Evolutionary conservation across 75 land plant species (phyloP), one percentile per base, ranked within the genome.

Genomic region (Picea sitchensis): DNA sequence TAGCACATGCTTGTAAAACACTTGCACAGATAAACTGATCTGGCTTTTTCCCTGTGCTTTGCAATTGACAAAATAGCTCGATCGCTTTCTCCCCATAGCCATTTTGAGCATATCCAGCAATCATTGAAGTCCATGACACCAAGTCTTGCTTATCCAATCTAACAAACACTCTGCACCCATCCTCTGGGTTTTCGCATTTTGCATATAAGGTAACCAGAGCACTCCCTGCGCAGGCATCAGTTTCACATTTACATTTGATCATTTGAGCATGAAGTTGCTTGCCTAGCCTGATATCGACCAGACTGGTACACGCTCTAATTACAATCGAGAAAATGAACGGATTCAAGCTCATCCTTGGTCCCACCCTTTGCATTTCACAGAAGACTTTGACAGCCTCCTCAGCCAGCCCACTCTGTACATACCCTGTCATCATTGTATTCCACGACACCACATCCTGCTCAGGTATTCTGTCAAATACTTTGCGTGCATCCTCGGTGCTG

Each of bases 341-440:
- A 60, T 83, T 72, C 36, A 64, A 63, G n/a, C 26, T 34, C 41
- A 83, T 58, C 3, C 54, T 15, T 23, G 63, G 56, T 4, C 81
- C 44, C 54, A 85, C 82, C 59, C 15, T 44, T 61, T 83, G 76
- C 95, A 93, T 93, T 51, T 69, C 65, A 38, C 81, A 61, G 68
- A 88, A 93, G 15, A 93, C 61, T 20, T 57, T 78, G 20, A 93
- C 63, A 36, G 94, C 91, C 44, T 86, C 87, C 47, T 54, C 56
- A 54, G 85, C 88, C 54, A 82, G 77, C 3, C 94, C 96, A 76
- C 90, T 83, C 78, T 90, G 77, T 18, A 90, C 94, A 87, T 88
- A 88, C 17, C 89, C 92, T 82, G 84, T 83, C 72, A 93, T 86
- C 83, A 91, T 90, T 79, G 96, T 90, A 14, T 88, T 92, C 89